phyloP scores from a whole-genome alignment of 352 stramenopile species.

The Phytophthora crassamura region DNA sequence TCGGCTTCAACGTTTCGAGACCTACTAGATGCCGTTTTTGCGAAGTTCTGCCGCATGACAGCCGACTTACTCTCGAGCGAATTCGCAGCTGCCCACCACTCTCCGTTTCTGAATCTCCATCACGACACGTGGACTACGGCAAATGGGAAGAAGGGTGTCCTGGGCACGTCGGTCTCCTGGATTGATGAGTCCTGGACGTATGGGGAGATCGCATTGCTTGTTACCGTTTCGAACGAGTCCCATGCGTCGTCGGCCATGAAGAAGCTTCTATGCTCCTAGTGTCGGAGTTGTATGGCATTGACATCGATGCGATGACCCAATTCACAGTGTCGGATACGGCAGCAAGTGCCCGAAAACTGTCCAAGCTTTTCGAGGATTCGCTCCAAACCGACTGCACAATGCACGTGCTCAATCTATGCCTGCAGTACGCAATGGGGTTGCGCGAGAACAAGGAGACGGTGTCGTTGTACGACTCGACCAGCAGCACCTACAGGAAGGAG shows the following conservation, averaged over 20 bases:
- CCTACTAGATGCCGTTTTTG: too few species aligned
- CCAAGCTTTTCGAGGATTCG: background rate
- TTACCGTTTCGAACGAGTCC: background rate
- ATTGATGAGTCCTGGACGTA: constrained; percentile 4
- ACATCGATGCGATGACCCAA: background rate
- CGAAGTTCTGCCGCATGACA: too few species aligned
- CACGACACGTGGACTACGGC: constrained; percentile 1
- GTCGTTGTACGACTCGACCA: too few species aligned
- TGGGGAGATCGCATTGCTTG: background rate
- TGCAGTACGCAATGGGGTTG: constrained; percentile 1
- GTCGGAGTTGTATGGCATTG: background rate
- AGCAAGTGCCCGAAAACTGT: background rate
- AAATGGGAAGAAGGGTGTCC: background rate
- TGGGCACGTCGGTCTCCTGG: background rate
- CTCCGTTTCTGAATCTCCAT: too few species aligned
- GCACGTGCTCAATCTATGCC: background rate
- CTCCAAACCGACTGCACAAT: background rate
- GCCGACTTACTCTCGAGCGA: too few species aligned
- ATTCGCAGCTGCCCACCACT: too few species aligned
- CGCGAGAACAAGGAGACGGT: background rate
- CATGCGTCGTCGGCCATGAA: background rate
- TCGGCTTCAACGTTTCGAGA: background rate
- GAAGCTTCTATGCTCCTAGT: background rate
- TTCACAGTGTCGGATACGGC: constrained; percentile 3
- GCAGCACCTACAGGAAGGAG: too few species aligned